phyloP scores from a whole-genome alignment of 164 flowering plant species.

The Aristolochia californica region DNA sequence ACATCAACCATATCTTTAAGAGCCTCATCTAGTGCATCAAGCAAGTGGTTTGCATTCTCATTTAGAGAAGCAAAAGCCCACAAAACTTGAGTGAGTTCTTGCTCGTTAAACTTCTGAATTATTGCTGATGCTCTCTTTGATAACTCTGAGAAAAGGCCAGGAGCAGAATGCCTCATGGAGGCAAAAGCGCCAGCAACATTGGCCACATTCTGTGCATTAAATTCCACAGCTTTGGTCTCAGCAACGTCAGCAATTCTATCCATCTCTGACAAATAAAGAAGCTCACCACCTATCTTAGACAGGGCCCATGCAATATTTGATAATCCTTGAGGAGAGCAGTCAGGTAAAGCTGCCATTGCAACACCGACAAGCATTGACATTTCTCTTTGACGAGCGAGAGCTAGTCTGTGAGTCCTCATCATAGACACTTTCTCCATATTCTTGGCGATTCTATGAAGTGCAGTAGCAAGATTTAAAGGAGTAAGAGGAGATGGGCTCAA shows the following conservation, averaged over 20 bases:
- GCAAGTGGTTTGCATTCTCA: constrained; percentile 65
- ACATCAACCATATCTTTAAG: constrained; percentile 33
- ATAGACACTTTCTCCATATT: constrained; percentile 93
- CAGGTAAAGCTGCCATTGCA: constrained; percentile 78
- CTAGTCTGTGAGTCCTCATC: constrained; percentile 51
- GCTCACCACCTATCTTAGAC: constrained; percentile 94
- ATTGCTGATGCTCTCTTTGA: constrained; percentile 63
- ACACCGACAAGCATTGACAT: constrained; percentile 88
- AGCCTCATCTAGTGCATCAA: constrained; percentile 54
- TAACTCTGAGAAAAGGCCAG: constrained; percentile 56
- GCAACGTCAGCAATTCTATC: constrained; percentile 96
- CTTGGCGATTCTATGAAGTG: constrained; percentile 87
- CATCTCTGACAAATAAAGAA: constrained; percentile 88
- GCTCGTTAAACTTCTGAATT: constrained; percentile 55
- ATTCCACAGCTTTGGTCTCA: constrained; percentile 52
- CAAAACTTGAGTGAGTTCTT: constrained; percentile 81
- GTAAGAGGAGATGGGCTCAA: constrained; percentile 86
- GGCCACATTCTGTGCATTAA: constrained; percentile 97
- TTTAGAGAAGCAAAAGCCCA: constrained; percentile 94
- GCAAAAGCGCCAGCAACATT: constrained; percentile 96
- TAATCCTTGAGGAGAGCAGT: constrained; percentile 88
- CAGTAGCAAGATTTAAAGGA: constrained; percentile 85
- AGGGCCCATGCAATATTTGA: constrained; percentile 93
- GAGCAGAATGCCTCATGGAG: constrained; percentile 90
- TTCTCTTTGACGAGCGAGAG: constrained; percentile 82